Evolutionary conservation across 177 flowering plant genomes (phyloP).

Genomic region (Vitis hybrid): DNA sequence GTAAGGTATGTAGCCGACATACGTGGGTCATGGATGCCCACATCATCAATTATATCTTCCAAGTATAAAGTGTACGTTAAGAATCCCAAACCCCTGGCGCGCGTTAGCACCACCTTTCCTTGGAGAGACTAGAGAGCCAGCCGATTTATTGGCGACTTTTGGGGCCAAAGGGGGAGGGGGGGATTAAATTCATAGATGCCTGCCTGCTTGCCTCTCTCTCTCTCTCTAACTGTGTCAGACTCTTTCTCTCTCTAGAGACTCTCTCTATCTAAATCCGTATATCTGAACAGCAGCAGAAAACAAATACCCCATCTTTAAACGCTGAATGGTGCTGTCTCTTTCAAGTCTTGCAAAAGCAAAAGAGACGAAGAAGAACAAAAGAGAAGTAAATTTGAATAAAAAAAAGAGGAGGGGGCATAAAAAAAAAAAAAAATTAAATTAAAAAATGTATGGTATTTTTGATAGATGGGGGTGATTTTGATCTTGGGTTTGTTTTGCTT

Average conservation of each 20-base stretch:
- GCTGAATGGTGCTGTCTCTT: constrained; percentile 40
- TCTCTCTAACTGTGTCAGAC: constrained; percentile 1
- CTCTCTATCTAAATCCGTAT: constrained; percentile 13
- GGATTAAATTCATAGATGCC: background rate
- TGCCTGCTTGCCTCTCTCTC: constrained; percentile 5
- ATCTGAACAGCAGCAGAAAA: constrained; percentile 15
- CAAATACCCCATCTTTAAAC: constrained; percentile 36
- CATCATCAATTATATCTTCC: constrained; percentile 5
- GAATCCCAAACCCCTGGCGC: constrained; percentile 1
- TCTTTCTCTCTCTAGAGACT: background rate
- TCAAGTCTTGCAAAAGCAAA: constrained; percentile 22
- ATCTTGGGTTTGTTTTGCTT: constrained; percentile 16
- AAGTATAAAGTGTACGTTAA: constrained; percentile 3
- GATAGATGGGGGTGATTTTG: constrained; percentile 6
- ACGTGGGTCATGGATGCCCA: constrained; percentile 16
- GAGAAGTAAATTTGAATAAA: background rate
- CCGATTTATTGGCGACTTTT: too few species aligned
- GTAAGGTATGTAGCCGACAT: constrained; percentile 23
- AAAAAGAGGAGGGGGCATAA: background rate
- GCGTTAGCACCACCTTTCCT: too few species aligned
- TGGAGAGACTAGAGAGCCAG: too few species aligned
- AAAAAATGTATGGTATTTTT: background rate
- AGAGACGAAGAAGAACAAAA: background rate
- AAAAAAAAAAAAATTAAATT: background rate
- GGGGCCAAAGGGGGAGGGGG: too few species aligned